Evolutionary conservation across 768 basidiomycete species (phyloP).

Genomic region (Lactarius trivialis): DNA sequence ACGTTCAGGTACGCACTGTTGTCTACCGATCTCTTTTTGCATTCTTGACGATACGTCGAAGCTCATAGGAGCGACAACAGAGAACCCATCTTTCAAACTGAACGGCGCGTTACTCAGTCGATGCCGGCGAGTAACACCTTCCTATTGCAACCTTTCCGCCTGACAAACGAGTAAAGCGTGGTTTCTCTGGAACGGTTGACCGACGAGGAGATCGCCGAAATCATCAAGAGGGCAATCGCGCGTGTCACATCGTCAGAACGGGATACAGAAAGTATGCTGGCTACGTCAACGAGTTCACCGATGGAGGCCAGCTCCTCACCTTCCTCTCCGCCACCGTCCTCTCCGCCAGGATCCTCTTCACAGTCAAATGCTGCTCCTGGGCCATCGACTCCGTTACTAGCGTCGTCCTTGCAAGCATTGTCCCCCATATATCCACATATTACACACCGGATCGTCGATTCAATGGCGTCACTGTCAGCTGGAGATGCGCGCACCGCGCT

Average conservation of each 20-base stretch:
- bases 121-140: constrained; percentile 49
- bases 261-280: background rate
- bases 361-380: constrained; percentile 13
- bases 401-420: background rate
- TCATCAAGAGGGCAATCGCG: constrained; percentile 49
- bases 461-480: constrained; percentile 47
- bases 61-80: constrained; percentile 81
- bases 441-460: constrained; percentile 40
- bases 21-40: background rate
- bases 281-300: background rate
- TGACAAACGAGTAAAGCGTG: constrained; percentile 42
- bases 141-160: background rate
- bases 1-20: constrained; percentile 48
- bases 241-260: constrained; percentile 25
- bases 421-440: constrained; percentile 35
- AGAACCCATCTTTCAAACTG: constrained; percentile 84
- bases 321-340: constrained; percentile 4
- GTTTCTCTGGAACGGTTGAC: constrained; percentile 66
- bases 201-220: constrained; percentile 52
- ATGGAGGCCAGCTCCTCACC: background rate
- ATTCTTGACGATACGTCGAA: constrained; percentile 24
- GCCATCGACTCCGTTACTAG: background rate
- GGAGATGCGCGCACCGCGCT: constrained; percentile 78
- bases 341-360: constrained; percentile 15
- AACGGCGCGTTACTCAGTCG: constrained; percentile 71